Base-by-base conservation (phyloP, 2,329 filamentous ascomycete species). In the Apiospora saccharicola region DNA sequence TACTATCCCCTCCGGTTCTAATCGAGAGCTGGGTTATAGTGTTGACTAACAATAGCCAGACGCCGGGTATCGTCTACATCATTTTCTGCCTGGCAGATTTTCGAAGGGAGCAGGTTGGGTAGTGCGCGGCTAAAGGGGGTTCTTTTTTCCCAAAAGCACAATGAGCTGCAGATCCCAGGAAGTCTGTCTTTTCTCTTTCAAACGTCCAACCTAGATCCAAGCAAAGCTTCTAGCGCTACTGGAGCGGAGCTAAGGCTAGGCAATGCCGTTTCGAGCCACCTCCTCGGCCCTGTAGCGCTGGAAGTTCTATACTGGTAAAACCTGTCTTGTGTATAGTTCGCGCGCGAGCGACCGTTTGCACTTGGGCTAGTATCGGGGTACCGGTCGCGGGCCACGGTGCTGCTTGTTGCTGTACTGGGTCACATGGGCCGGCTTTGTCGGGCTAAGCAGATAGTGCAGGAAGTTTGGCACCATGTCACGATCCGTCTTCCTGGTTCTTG, bases 281-380 rank as follows among this genome's bases (percentile, higher is more conserved):
- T 37, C 53, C 16, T 61, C 14, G 16, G 53, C 22, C 53, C 22
- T 61, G 16, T 61, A 37, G 53, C 53, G 53, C 8, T 57, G 24
- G 53, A 14, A 34, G 26, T 37, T n/a, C 4, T 41, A 19, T 37
- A 14, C 34, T 41, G 19, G 57, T 41, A 64, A 64, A 64, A 64
- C 57, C 16, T 19, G 26, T 16, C 26, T 57, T 57, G 24, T 57
- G 24, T n/a, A 16, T 41, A 64, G 57, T 64, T 41, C 34, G 57
- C 30, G 53, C 57, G 34, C 57, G 19, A 64, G 34, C 57, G 57
- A 41, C 57, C 57, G 57, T 64, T 64, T 64, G 57, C 57, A 64
- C 57, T 64, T 64, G 34, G n/a, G 6, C 53, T 61, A 61, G 30
- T 22, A 37, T 16, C 26, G 37, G 4, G 30, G 30, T 61, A 61